A percentile compares a stretch with the other conserved stretches of the same genome.
Evolutionary conservation across 306 rosid species (phyloP).

Genomic region (peach (Prunus persica)): DNA sequence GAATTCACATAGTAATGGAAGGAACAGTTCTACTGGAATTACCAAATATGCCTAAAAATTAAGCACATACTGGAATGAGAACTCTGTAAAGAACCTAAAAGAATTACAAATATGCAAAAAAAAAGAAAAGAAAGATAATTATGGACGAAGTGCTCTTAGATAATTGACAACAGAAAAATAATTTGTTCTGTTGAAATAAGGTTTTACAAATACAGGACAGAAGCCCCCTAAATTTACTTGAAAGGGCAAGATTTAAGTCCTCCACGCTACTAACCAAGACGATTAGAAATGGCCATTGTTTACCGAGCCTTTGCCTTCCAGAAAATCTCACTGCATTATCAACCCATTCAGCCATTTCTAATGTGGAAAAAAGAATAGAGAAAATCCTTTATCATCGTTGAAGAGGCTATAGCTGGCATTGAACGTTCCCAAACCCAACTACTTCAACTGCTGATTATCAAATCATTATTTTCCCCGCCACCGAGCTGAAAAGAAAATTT

Average conservation of each 20-base stretch:
- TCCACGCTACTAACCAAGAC: not conserved
- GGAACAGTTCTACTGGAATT: no score
- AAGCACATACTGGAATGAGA: no score
- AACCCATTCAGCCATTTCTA: not conserved
- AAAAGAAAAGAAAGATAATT: no score
- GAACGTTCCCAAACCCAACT: not conserved
- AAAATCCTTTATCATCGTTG: not conserved
- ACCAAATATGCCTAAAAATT: no score
- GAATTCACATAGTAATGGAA: no score
- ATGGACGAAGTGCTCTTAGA: not conserved
- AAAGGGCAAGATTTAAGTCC: not conserved
- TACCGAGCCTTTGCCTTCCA: not conserved
- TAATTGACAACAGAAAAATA: not conserved
- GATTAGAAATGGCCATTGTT: not conserved
- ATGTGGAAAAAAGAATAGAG: not conserved
- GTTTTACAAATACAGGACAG: not conserved
- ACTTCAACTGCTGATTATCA: constrained; percentile 1
- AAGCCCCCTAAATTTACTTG: not conserved
- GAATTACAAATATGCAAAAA: no score
- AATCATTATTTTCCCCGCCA: not conserved
- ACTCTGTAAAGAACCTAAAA: no score
- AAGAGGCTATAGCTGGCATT: not conserved
- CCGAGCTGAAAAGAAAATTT: not conserved
- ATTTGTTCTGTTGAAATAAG: not conserved
- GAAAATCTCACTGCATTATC: not conserved